phyloP scores from a whole-genome alignment of 2,329 filamentous ascomycete species.

The Pleurostoma richardsiae region DNA sequence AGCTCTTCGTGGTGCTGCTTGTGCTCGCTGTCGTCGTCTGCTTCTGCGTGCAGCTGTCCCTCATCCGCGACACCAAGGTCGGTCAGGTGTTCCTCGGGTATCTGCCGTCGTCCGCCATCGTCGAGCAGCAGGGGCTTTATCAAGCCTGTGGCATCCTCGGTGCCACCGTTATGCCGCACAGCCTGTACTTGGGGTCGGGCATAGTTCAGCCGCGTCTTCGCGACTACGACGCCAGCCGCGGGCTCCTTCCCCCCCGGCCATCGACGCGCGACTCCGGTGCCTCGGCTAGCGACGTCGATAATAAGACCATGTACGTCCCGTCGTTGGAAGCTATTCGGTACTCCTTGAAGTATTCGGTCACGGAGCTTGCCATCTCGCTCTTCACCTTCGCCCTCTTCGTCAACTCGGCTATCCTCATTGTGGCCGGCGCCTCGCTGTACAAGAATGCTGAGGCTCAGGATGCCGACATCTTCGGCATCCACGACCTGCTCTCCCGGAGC shows the following conservation, averaged over 20 bases:
- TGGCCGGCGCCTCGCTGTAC: constrained; percentile 73
- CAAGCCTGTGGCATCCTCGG: constrained; percentile 73
- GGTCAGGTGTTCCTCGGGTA: constrained; percentile 62
- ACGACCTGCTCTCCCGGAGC: constrained; percentile 62
- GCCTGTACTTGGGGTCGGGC: constrained; percentile 63
- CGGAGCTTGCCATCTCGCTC: constrained; percentile 66
- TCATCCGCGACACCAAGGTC: constrained; percentile 50
- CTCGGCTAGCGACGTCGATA: constrained; percentile 25
- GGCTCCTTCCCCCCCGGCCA: constrained; percentile 37
- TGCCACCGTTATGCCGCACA: constrained; percentile 70
- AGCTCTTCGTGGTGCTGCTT: constrained; percentile 56
- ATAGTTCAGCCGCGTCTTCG: constrained; percentile 63
- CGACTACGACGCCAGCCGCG: constrained; percentile 56
- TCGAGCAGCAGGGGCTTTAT: constrained; percentile 54
- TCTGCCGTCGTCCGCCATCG: constrained; percentile 53
- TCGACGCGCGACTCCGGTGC: constrained; percentile 15
- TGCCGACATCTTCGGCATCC: constrained; percentile 80
- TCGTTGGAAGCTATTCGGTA: constrained; percentile 67
- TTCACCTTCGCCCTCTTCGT: constrained; percentile 83
- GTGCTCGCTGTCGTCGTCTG: constrained; percentile 66
- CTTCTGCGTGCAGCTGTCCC: constrained; percentile 64
- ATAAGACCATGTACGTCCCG: constrained; percentile 61
- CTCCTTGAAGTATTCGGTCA: constrained; percentile 68
- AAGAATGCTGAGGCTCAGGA: constrained; percentile 52
- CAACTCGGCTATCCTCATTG: constrained; percentile 77